phyloP scores from a whole-genome alignment of 108 stramenopile species.

The Nitzschia sp. region DNA sequence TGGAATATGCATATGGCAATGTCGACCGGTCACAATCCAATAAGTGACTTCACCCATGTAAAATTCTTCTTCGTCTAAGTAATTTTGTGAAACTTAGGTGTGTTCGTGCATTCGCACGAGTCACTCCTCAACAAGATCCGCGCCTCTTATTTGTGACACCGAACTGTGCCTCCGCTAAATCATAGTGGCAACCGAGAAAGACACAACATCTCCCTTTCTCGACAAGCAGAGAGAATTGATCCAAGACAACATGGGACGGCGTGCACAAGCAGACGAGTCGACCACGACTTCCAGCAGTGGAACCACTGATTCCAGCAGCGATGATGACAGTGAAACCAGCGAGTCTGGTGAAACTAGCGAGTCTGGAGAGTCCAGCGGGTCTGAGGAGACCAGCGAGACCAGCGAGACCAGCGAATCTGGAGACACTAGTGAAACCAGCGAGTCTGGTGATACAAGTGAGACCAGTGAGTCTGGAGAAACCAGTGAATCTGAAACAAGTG shows the following conservation, averaged over 20 bases:
- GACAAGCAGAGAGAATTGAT: not conserved
- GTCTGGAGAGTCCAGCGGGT: not conserved
- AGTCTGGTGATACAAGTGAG: not conserved
- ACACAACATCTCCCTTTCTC: not conserved
- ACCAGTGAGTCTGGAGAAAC: not conserved
- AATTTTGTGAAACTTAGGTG: not conserved
- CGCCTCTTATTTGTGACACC: not conserved
- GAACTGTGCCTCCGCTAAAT: not conserved
- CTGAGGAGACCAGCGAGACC: not conserved
- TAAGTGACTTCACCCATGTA: not conserved
- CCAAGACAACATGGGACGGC: not conserved
- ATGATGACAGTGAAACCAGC: not conserved
- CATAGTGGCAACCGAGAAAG: not conserved
- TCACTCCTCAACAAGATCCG: not conserved
- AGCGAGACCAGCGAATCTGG: not conserved
- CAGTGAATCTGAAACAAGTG: no score
- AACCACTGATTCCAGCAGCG: not conserved
- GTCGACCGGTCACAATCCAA: no score
- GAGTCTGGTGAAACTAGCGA: not conserved
- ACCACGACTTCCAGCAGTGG: slow-evolving; percentile 2
- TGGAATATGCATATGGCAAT: no score
- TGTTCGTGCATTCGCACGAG: not conserved
- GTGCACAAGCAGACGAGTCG: not conserved
- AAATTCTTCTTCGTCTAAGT: not conserved
- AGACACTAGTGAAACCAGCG: not conserved